A percentile compares a stretch with the other conserved stretches of the same genome.
Conservation (phyloP, 805 yeast genomes). For the Candida patagonica region DNA sequence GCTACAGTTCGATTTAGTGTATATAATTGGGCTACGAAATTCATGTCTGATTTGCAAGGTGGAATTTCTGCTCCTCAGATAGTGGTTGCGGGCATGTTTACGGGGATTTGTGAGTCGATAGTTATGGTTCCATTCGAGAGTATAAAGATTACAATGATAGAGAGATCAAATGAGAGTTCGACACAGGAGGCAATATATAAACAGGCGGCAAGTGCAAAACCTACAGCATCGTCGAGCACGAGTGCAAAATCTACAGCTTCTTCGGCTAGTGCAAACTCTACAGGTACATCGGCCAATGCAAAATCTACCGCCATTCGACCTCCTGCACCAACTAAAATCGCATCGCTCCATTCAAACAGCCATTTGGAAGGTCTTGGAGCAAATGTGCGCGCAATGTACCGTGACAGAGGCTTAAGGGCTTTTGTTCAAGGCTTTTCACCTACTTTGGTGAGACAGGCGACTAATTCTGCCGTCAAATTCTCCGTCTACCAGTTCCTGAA, state of each 20-base stretch:
- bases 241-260: conserved; percentile 12
- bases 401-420: conserved; percentile 63
- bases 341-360: conserved; percentile 27
- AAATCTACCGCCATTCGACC: conserved; percentile 19
- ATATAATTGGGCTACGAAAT: conserved; percentile 65
- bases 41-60: conserved; percentile 51
- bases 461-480: conserved; percentile 74
- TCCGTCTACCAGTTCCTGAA: conserved; percentile 72
- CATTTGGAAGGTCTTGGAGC: conserved; percentile 16
- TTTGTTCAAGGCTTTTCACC: conserved; percentile 76
- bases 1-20: conserved; percentile 64
- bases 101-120: conserved; percentile 74
- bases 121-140: conserved; percentile 80
- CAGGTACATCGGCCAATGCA: conserved; percentile 7
- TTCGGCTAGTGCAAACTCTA: conserved; percentile 24
- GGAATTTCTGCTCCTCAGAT: conserved; percentile 59
- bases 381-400: conserved; percentile 48
- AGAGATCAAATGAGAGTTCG: no score
- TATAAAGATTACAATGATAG: conserved; percentile 22
- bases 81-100: conserved; percentile 73
- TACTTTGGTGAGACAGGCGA: conserved; percentile 72
- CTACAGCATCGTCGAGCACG: background rate
- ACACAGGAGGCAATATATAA: background rate
- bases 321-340: conserved; percentile 21
- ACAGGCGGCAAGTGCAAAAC: background rate